A percentile compares a stretch with the other conserved stretches of the same genome.
Conservation (phyloP, 192 early-diverging fungal genomes). For the Mortierella antarctica region DNA sequence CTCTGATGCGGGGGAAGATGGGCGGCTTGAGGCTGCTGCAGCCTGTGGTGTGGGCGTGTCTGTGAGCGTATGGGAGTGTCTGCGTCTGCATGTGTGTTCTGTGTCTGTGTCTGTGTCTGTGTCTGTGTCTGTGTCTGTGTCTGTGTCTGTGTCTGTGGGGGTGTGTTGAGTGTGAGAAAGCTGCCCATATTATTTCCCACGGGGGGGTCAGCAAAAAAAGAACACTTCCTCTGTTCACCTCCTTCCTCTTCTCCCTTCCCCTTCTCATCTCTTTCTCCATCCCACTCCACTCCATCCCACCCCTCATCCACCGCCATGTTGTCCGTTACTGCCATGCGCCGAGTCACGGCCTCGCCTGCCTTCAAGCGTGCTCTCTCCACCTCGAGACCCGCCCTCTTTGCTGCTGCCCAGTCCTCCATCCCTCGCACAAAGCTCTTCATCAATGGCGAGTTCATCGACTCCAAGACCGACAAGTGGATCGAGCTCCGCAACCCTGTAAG, state of each 20-base stretch:
- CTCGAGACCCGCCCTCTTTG: constrained; percentile 38
- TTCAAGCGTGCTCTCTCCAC: constrained; percentile 52
- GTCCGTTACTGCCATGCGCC: constrained; percentile 47
- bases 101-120: too few species aligned
- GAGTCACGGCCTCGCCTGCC: constrained; percentile 39
- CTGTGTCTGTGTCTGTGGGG: constrained; percentile 1
- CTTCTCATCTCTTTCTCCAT: neutral
- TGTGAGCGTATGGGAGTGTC: too few species aligned
- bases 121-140: too few species aligned
- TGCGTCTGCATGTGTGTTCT: too few species aligned
- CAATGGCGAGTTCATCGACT: constrained; percentile 93
- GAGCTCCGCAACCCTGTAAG: constrained; percentile 90
- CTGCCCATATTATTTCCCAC: constrained; percentile 9
- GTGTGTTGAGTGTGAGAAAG: neutral
- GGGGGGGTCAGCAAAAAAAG: constrained; percentile 1
- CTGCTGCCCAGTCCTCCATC: constrained; percentile 30
- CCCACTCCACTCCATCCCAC: too few species aligned
- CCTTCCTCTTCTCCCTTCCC: constrained; percentile 2
- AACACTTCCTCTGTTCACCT: neutral
- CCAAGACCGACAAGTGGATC: constrained; percentile 86
- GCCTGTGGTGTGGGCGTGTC: too few species aligned
- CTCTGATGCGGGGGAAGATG: neutral
- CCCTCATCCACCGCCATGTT: constrained; percentile 20
- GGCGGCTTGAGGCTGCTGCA: neutral
- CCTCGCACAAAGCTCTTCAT: constrained; percentile 73